Base-by-base conservation (phyloP, 306 rosid genomes). In the Crotalaria pallida region DNA sequence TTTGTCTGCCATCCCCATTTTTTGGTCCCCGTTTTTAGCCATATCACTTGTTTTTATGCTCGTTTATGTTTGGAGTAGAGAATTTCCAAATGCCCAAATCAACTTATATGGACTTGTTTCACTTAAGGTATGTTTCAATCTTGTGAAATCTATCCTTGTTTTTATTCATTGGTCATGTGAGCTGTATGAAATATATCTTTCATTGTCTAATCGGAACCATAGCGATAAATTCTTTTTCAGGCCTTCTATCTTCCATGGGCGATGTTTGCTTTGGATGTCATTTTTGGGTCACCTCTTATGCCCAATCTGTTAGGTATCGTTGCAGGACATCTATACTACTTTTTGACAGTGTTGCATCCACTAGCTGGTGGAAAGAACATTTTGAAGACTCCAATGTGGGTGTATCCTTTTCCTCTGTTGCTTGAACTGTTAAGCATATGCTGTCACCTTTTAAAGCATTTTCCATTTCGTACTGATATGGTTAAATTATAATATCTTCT, bases 191-290 rank as follows among this genome's bases (percentile, higher is more conserved):
- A 45, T 11, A 12, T 53, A 56, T 40, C 17, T 64, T 77, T 44
- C 38, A 12, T 33, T 63, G 33, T 56, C 72, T 73, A 29, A 70
- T 72, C 38, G 51, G 57, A 75, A 62, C 65, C 23, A 52, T 43
- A 21, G 19, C 47, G 2, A 29, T 61, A 8, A 45, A 65, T 66
- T 12, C 64, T 38, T 64, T 73, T 82, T 77, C 86, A 94, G 99
- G 97, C 99, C 41, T 94, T 94, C 86, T 94, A 94, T 83, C 90
- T 94, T 40, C 99, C 99, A 21, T 94, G 99, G 99, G 87, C 84
- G 29, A 94, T 89, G 96, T 92, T 94, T 67, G 99, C 84, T 55
- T 81, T 94, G 87, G 99, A 94, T 71, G 97, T 91, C 71, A 83
- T 91, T 26, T 94, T 89, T 53, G 99, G 99, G 52, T 88, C 99